phyloP scores from a whole-genome alignment of 805 yeast genomes.

The Yarrowia keelungensis region DNA sequence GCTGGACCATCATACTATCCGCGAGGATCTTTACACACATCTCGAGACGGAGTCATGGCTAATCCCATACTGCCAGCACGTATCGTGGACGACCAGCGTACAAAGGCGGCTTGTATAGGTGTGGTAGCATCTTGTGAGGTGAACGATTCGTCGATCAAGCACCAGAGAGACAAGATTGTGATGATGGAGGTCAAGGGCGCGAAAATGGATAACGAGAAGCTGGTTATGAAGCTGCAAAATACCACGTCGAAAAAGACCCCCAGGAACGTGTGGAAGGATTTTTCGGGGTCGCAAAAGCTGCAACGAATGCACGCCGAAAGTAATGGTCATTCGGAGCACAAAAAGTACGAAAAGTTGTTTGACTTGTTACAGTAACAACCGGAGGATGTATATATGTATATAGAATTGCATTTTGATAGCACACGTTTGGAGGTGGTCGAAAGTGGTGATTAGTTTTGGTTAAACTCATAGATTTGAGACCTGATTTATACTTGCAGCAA shows the following conservation, averaged over 20 bases:
- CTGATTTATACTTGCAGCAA: constrained; percentile 8
- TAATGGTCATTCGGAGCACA: background rate
- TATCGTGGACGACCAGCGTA: constrained; percentile 51
- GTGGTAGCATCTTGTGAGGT: constrained; percentile 46
- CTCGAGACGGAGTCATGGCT: constrained; percentile 71
- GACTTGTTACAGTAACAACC: constrained; percentile 3
- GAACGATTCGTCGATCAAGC: constrained; percentile 20
- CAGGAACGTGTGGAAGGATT: constrained; percentile 18
- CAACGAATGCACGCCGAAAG: constrained; percentile 27
- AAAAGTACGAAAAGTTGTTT: constrained; percentile 28
- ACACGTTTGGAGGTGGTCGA: too few species aligned
- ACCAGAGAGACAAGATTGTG: constrained; percentile 24
- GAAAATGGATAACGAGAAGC: constrained; percentile 22
- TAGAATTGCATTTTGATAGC: constrained; percentile 8
- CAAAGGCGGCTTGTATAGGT: constrained; percentile 59
- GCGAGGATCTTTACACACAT: constrained; percentile 69
- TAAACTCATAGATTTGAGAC: background rate
- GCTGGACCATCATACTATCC: constrained; percentile 78
- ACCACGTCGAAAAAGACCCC: background rate
- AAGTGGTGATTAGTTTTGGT: too few species aligned
- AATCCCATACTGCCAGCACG: constrained; percentile 73
- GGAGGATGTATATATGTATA: constrained; percentile 17
- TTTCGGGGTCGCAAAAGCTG: constrained; percentile 32
- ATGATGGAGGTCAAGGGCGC: constrained; percentile 35
- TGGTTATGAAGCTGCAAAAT: constrained; percentile 17